Evolutionary conservation across 2,329 filamentous ascomycete species (phyloP).

Genomic region (Phoma herbarum): DNA sequence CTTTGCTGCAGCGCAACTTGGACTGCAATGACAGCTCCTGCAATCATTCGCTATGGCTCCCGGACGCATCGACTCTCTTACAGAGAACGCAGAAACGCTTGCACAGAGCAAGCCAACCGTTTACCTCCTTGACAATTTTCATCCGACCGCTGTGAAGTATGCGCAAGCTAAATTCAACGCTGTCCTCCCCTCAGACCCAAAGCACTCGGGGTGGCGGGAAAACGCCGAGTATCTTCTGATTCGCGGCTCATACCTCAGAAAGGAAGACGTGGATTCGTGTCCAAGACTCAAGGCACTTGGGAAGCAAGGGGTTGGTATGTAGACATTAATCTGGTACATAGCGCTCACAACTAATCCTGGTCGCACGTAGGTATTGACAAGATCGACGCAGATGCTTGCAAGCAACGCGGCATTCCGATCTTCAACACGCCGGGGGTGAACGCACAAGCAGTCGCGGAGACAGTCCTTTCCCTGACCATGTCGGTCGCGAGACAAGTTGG

Average conservation of each 20-base stretch:
- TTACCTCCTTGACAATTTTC: slow-evolving; percentile 54
- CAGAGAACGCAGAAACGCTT: slow-evolving; percentile 50
- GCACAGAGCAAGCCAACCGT: slow-evolving; percentile 51
- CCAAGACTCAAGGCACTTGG: slow-evolving; percentile 55
- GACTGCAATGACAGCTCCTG: too few relatives aligned
- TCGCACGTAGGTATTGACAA: slow-evolving; percentile 58
- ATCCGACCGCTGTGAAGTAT: slow-evolving; percentile 49
- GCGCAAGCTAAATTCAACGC: slow-evolving; percentile 53
- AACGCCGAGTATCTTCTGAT: slow-evolving; percentile 55
- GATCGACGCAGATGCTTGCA: slow-evolving; percentile 52
- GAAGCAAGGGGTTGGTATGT: slow-evolving; percentile 58
- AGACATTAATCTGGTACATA: too few relatives aligned
- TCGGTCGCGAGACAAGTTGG: slow-evolving; percentile 38
- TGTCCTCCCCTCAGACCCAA: slow-evolving; percentile 48
- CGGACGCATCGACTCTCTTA: slow-evolving; percentile 27
- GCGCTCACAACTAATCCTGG: too few relatives aligned
- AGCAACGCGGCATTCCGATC: slow-evolving; percentile 53
- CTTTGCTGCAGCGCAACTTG: too few relatives aligned
- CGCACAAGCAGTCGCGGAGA: slow-evolving; percentile 54
- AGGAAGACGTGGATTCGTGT: slow-evolving; percentile 50
- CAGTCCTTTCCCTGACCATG: slow-evolving; percentile 50
- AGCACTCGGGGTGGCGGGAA: slow-evolving; percentile 52
- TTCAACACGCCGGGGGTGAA: slow-evolving; percentile 60
- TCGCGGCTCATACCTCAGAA: slow-evolving; percentile 50
- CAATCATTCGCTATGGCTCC: too few relatives aligned